phyloP scores from a whole-genome alignment of 2,329 filamentous ascomycete genomes.

The Fusarium cicatricum region DNA sequence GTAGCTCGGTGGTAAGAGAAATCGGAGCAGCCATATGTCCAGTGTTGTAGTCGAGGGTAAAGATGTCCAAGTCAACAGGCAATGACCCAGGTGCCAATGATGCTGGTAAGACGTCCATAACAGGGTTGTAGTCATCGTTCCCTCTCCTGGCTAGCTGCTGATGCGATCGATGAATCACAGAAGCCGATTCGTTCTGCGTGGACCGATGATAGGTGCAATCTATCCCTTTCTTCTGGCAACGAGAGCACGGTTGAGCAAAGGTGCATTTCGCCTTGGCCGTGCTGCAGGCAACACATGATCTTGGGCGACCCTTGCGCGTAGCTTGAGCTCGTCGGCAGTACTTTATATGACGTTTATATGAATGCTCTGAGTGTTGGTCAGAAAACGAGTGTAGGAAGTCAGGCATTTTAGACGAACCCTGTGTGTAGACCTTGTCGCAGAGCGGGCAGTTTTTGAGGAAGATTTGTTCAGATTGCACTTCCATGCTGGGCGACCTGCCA shows the following conservation, averaged over 20 bases:
- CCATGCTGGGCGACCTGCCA: conserved; percentile 1
- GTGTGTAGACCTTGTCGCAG: conserved; percentile 33
- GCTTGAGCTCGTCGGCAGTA: conserved; percentile 39
- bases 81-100: background rate
- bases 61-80: background rate
- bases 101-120: background rate
- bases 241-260: conserved; percentile 35
- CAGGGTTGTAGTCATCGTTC: background rate
- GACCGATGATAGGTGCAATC: conserved; percentile 23
- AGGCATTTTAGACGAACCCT: conserved; percentile 10
- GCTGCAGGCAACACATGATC: conserved; percentile 34
- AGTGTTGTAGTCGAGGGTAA: background rate
- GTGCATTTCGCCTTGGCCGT: conserved; percentile 37
- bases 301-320: conserved; percentile 37
- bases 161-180: background rate
- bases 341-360: conserved; percentile 38
- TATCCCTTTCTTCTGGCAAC: conserved; percentile 25
- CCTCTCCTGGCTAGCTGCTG: background rate
- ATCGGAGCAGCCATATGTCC: background rate
- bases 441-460: conserved; percentile 26
- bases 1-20: rapidly evolving
- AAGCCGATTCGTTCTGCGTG: rapidly evolving
- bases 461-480: background rate
- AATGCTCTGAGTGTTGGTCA: conserved; percentile 20
- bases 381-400: rapidly evolving